These are phyloP conservation scores for Aspergillus funiculosus DNA, from an alignment of 495 filamentous ascomycete genomes.

Conservation along the genomic window DNA sequence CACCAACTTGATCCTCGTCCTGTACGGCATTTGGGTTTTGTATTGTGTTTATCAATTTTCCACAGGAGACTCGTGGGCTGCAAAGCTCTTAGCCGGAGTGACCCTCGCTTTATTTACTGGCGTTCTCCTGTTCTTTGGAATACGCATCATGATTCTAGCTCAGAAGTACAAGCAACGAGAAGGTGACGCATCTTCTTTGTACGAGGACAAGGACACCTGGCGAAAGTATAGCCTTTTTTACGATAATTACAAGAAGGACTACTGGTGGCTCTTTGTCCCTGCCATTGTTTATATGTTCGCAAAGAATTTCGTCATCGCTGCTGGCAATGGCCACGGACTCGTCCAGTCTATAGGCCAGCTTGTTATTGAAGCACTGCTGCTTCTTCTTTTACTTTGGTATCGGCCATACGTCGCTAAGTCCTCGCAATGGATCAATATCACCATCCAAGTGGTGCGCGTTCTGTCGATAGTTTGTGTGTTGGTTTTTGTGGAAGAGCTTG, in stretches of 20 bases:
- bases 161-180: slow-evolving; percentile 64
- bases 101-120: slow-evolving; percentile 77
- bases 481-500: slow-evolving; percentile 90
- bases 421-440: slow-evolving; percentile 87
- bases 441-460: slow-evolving; percentile 91
- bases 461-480: slow-evolving; percentile 84
- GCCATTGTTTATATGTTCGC: slow-evolving; percentile 88
- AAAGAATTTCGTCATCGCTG: slow-evolving; percentile 83
- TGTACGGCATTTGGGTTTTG: slow-evolving; percentile 92
- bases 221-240: slow-evolving; percentile 96
- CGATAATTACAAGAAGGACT: slow-evolving; percentile 84
- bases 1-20: slow-evolving; percentile 81
- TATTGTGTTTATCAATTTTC: slow-evolving; percentile 97
- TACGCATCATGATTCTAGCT: slow-evolving; percentile 74
- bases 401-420: slow-evolving; percentile 80
- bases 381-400: slow-evolving; percentile 70
- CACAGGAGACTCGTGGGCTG: slow-evolving; percentile 92
- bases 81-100: slow-evolving; percentile 75
- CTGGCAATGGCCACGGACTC: slow-evolving; percentile 79
- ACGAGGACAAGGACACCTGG: slow-evolving; percentile 87
- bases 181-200: slow-evolving; percentile 68
- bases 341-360: slow-evolving; percentile 73
- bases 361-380: slow-evolving; percentile 67
- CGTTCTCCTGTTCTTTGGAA: slow-evolving; percentile 70
- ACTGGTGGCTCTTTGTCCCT: slow-evolving; percentile 96